Percentiles rank a stretch among this genome's conserved stretches.
Conservation (phyloP, 805 yeast genomes). For the Candida namnaoensis region DNA sequence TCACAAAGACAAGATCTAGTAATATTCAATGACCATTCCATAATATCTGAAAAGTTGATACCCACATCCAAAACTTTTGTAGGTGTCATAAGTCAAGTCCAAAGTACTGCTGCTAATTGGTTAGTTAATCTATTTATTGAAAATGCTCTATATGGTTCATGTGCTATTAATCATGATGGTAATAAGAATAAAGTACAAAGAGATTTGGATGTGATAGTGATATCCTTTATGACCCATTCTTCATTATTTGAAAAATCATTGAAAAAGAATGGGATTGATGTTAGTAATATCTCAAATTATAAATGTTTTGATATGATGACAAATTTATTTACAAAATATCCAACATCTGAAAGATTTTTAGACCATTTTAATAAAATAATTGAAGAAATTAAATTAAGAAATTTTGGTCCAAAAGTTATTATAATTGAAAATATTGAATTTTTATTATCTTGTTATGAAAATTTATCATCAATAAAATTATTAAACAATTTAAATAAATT, state of each 20-base stretch:
- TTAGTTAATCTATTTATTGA: constrained; percentile 47
- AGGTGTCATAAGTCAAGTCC: constrained; percentile 26
- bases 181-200: neutral
- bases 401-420: constrained; percentile 15
- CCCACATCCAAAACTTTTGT: constrained; percentile 15
- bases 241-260: constrained; percentile 24
- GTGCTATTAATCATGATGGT: constrained; percentile 13
- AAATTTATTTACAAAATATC: constrained; percentile 32
- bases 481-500: constrained; percentile 24
- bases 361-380: constrained; percentile 5
- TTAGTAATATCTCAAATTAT: constrained; percentile 17
- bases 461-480: constrained; percentile 25
- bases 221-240: constrained; percentile 24
- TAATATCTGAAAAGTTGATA: constrained; percentile 20
- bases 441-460: constrained; percentile 31
- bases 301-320: constrained; percentile 38
- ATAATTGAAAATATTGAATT: constrained; percentile 41
- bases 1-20: constrained; percentile 51
- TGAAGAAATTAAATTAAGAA: neutral
- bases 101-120: constrained; percentile 61
- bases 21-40: constrained; percentile 41
- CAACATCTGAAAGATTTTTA: constrained; percentile 8
- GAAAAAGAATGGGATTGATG: constrained; percentile 33
- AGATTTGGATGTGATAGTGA: constrained; percentile 19
- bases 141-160: constrained; percentile 21